Evolutionary conservation across 1,139 yeast species (phyloP), one percentile per base, ranked within the genome.

Genomic region (Nadsonia commutata): DNA sequence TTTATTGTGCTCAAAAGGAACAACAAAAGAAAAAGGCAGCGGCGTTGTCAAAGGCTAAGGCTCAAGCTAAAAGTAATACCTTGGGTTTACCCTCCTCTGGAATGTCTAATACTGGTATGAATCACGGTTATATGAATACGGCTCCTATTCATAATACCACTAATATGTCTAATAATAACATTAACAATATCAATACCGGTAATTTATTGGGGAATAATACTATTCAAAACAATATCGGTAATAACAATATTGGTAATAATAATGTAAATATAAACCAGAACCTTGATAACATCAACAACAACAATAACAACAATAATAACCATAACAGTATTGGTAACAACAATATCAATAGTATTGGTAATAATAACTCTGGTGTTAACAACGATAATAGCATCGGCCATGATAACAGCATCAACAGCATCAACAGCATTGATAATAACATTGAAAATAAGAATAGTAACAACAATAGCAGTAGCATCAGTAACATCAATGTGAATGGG

Each of bases 1-100:
- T 76, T 46, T 84, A 79, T 51, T 75, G 82, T 44, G 77, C 78
- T 33, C 96, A 86, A 54, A 74, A 84, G 58, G 96, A 86, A 56
- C 75, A 72, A 47, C 77, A 74, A 40, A 74, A 82, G 59, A 76
- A 78, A 59, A 76, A 78, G 52, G 56, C 62, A 8, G 53, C 60
- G 8, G 36, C 41, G 8, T 31, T 42, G 20, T 22, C 44, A 16
- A 42, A 42, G 31, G 36, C 17, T 33, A 42, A 36, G 18, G 27
- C 33, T 11, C 33, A 27, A 9, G 33, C 33, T 27, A 27, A 27
- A 27, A 27, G 13, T 27, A 27, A 27, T 27, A 6, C 33, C 13
- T 11, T 27, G 16, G 33, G 33, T 9, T 13, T 13, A 27, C 9
- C n/a, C 4, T 27, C 33, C 16, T 4, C 5, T 27, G 33, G 33